Conservation (phyloP, 768 basidiomycete genomes). For the Tricholoma sp. region DNA sequence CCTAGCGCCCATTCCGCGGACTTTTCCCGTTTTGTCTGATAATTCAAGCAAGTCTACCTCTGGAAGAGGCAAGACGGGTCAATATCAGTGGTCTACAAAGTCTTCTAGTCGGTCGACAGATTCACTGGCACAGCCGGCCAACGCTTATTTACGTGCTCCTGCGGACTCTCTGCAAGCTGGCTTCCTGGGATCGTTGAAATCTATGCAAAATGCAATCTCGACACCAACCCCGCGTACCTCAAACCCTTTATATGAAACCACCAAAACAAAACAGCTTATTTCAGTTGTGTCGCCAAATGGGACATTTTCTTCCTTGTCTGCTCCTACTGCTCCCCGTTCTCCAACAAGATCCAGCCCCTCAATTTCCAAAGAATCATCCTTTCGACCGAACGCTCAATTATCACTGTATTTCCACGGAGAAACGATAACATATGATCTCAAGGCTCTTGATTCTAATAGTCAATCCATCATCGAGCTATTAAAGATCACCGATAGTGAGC, state of each 20-base stretch:
- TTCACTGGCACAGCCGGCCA: background rate
- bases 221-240: background rate
- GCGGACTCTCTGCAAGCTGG: background rate
- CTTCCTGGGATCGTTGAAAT: background rate
- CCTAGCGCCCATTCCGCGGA: background rate
- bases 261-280: background rate
- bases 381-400: slow-evolving; percentile 11
- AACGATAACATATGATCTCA: slow-evolving; percentile 37
- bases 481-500: slow-evolving; percentile 37
- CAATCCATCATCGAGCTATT: slow-evolving; percentile 41
- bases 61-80: background rate
- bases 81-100: background rate
- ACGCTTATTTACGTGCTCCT: background rate
- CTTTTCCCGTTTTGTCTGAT: background rate
- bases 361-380: background rate
- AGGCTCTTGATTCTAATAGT: slow-evolving; percentile 38
- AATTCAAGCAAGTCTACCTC: background rate
- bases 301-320: background rate
- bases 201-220: background rate
- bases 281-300: background rate
- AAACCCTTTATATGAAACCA: background rate
- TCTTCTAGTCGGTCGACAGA: background rate
- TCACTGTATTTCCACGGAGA: slow-evolving; percentile 34
- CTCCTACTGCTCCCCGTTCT: background rate
- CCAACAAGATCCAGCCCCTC: background rate